Percentiles rank a stretch among this genome's conserved stretches.
Evolutionary conservation across 192 early-diverging fungal species (phyloP).

Genomic region (Martensiomyces pterosporus): DNA sequence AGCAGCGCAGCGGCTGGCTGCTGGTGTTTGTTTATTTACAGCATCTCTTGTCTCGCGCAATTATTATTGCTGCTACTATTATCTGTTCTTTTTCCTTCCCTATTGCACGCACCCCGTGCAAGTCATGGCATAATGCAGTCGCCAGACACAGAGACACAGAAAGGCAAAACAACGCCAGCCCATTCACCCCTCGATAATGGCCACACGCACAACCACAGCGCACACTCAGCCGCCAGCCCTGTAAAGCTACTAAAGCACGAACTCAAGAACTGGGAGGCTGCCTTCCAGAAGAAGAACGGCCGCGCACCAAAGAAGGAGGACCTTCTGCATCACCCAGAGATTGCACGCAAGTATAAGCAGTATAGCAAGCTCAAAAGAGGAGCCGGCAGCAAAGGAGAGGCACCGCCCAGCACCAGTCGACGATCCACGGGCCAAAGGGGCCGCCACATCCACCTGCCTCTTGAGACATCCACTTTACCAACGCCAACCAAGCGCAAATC

Average conservation of each 20-base stretch:
- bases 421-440: no score
- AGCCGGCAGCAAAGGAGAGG: neutral
- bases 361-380: conserved; percentile 37
- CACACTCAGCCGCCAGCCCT: no score
- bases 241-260: conserved; percentile 48
- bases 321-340: conserved; percentile 18
- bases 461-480: conserved; percentile 26
- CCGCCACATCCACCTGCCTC: conserved; percentile 7
- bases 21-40: no score
- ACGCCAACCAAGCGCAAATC: conserved; percentile 35
- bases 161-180: neutral
- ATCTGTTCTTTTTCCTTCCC: no score
- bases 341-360: conserved; percentile 36
- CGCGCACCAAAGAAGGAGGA: conserved; percentile 33
- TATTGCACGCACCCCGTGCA: no score
- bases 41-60: no score
- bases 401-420: neutral
- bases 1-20: no score
- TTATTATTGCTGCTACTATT: no score
- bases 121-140: no score
- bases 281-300: conserved; percentile 26
- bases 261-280: conserved; percentile 43
- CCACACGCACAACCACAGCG: no score
- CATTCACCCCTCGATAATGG: no score
- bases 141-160: no score